Evolutionary conservation across 345 rosid genomes (phyloP).

Genomic region (Eucalyptus leucophloia): DNA sequence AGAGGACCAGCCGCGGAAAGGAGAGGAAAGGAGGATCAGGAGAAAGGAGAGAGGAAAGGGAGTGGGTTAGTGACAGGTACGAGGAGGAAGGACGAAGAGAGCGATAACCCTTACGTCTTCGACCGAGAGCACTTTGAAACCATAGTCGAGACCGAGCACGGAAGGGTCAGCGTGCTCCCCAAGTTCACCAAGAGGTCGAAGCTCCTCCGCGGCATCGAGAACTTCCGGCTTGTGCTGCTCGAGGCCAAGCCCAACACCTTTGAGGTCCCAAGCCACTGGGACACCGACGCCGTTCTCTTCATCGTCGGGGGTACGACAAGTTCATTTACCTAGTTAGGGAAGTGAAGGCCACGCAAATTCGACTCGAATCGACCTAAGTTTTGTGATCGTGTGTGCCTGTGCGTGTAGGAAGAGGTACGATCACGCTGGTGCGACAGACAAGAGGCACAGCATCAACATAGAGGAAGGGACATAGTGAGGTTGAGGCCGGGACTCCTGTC

Average conservation of each 20-base stretch:
- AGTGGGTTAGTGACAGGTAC: not conserved
- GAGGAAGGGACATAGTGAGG: slow-evolving; percentile 19
- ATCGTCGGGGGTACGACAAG: slow-evolving; percentile 13
- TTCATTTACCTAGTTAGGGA: not conserved
- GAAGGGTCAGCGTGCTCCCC: slow-evolving; percentile 10
- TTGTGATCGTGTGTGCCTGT: not conserved
- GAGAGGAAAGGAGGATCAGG: not conserved
- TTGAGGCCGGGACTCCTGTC: slow-evolving; percentile 19
- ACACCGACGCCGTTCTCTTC: slow-evolving; percentile 21
- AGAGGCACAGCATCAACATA: slow-evolving; percentile 15
- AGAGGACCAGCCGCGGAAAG: not conserved
- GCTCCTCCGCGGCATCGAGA: slow-evolving; percentile 27
- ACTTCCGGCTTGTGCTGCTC: slow-evolving; percentile 12
- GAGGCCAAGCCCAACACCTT: slow-evolving; percentile 21
- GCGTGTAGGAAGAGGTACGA: slow-evolving; percentile 25
- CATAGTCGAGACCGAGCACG: slow-evolving; percentile 8
- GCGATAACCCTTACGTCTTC: slow-evolving; percentile 26
- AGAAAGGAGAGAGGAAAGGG: not conserved
- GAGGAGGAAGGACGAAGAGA: not conserved
- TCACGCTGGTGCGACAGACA: slow-evolving; percentile 8
- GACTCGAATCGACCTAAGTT: not conserved
- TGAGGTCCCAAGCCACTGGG: slow-evolving; percentile 20
- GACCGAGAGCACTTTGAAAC: slow-evolving; percentile 2
- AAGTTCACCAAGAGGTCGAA: slow-evolving; percentile 21
- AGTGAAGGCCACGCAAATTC: too few species aligned